Evolutionary conservation across 192 early-diverging fungal genomes (phyloP), one percentile per base, ranked within the genome.

Genomic region (Backusella psychrophila): DNA sequence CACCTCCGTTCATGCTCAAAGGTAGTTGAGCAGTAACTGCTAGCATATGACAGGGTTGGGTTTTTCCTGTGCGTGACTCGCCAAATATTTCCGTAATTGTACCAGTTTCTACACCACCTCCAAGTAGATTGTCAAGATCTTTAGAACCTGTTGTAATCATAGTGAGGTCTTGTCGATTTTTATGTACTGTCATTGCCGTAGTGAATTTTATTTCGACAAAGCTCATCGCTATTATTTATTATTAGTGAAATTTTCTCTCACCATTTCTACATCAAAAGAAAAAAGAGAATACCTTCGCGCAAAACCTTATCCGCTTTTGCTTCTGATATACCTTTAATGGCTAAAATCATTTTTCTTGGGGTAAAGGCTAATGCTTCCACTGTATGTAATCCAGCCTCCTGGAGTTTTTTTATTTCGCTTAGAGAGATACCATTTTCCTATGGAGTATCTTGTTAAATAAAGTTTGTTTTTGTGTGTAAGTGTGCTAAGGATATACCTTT

Each of bases 51-150:
- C 97, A 98, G 9, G 98, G 75, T 78, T 99, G 96, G 71, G 92
- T 97, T 85, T 99, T 99, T 74, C 97, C 97, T 3, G 96, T 99
- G 42, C 96, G 83, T 78, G 98, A 98, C 83, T 99, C 96, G 29
- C 96, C 96, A 92, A 98, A 99, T 3, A 98, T 86, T 81, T 99
- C 96, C 23, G 96, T 97, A 42, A 99, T 98, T 4, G 94, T 88
- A 2, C 96, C 96, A 3, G 97, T 97, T 77, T 99, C 96, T 44
- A 99, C 91, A n/a, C 97, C 96, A 69, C 93, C 96, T 39, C 96
- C 96, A 1, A 98, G 85, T 21, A 96, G 80, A 77, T 94, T 94
- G 86, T 98, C 95, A 17, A 99, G 83, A 66, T 96, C 95, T 26
- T 91, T 93, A 0, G 95, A 95, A 0, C 97, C 97, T 0, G 97